phyloP scores from a whole-genome alignment of 1,284 basidiomycete genomes.

The Cutaneotrichosporon sp. region DNA sequence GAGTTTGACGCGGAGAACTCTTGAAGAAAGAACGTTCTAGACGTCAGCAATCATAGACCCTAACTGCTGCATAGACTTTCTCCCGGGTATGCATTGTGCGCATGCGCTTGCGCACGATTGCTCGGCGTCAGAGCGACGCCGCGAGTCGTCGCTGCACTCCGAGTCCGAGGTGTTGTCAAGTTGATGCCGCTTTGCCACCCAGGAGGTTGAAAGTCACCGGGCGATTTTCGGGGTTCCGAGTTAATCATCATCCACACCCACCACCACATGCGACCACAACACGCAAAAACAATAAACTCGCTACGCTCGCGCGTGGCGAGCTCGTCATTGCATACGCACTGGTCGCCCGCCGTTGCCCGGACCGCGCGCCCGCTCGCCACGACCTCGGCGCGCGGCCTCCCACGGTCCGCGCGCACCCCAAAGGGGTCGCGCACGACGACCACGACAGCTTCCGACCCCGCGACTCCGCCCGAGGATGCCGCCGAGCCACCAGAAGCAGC shows the following conservation, averaged over 20 bases:
- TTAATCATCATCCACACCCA: constrained; percentile 1
- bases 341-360: not conserved
- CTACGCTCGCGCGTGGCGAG: constrained; percentile 12
- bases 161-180: not conserved
- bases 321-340: constrained; percentile 6
- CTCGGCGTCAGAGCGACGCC: not conserved
- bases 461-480: not conserved
- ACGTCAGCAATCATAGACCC: not conserved
- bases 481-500: constrained; percentile 4
- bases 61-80: not conserved
- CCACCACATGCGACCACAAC: constrained; percentile 15
- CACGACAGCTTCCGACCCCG: not conserved
- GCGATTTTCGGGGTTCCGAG: constrained; percentile 4
- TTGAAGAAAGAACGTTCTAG: constrained; percentile 1
- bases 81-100: not conserved
- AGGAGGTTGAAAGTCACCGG: not conserved
- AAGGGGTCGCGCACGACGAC: constrained; percentile 4
- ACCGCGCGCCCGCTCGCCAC: constrained; percentile 9
- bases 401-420: constrained; percentile 3
- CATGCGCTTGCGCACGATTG: not conserved
- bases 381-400: constrained; percentile 2
- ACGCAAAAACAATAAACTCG: constrained; percentile 10
- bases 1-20: not conserved
- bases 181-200: constrained; percentile 8
- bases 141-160: not conserved